Percentiles rank a stretch among this genome's conserved stretches.
phyloP scores from a whole-genome alignment of 108 stramenopile species.

The Cyclotella atomus region DNA sequence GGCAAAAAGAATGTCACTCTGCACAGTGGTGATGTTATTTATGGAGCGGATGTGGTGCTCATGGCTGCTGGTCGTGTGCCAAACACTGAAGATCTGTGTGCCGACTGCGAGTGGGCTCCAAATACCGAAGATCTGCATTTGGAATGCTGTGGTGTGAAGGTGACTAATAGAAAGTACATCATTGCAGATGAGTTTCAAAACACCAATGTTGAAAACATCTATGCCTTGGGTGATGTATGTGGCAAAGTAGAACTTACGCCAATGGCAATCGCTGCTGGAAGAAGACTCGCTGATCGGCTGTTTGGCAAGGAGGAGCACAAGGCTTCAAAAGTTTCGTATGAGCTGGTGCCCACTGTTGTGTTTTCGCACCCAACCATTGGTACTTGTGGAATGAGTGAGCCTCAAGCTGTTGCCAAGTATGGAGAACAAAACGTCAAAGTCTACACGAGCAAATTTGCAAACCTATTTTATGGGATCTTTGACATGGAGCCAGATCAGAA shows the following conservation, averaged over 20 bases:
- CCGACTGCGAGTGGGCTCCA: slow-evolving; percentile 55
- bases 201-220: slow-evolving; percentile 80
- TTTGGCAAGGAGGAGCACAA: slow-evolving; percentile 54
- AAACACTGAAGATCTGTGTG: slow-evolving; percentile 47
- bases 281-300: slow-evolving; percentile 88
- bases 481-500: slow-evolving; percentile 89
- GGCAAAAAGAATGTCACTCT: slow-evolving; percentile 69
- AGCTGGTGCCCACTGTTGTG: slow-evolving; percentile 87
- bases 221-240: slow-evolving; percentile 93
- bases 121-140: slow-evolving; percentile 67
- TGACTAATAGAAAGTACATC: slow-evolving; percentile 52
- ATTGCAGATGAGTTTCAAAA: slow-evolving; percentile 87
- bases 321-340: slow-evolving; percentile 68
- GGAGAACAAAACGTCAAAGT: slow-evolving; percentile 90
- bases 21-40: slow-evolving; percentile 61
- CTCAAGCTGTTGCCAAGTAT: slow-evolving; percentile 84
- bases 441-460: slow-evolving; percentile 90
- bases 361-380: slow-evolving; percentile 93
- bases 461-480: slow-evolving; percentile 89
- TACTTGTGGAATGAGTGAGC: slow-evolving; percentile 87
- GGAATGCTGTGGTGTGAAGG: slow-evolving; percentile 66
- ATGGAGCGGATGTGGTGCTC: slow-evolving; percentile 77
- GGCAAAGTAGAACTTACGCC: slow-evolving; percentile 91
- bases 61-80: slow-evolving; percentile 83
- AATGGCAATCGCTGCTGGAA: slow-evolving; percentile 93